These are phyloP conservation scores for Sutorius eximius DNA, from an alignment of 1,284 basidiomycete species.

Conservation along the genomic window DNA sequence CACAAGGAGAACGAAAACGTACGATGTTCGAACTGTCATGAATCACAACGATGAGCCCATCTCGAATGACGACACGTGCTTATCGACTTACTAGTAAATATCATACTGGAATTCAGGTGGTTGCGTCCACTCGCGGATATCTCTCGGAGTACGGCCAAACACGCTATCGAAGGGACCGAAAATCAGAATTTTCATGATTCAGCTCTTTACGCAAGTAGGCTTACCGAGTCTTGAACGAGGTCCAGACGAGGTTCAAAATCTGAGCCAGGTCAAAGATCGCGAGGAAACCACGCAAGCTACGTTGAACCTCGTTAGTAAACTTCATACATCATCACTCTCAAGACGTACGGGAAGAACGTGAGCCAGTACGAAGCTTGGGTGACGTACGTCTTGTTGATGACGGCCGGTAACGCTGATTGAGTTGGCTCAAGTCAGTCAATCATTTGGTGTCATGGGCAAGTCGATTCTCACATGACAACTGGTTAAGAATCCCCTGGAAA, in stretches of 20 bases:
- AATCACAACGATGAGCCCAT: slow-evolving; percentile 7
- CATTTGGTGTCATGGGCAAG: neutral
- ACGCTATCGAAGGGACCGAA: slow-evolving; percentile 45
- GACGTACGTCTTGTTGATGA: slow-evolving; percentile 79
- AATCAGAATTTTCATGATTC: neutral
- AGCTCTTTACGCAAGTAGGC: slow-evolving; percentile 14
- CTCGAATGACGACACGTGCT: neutral
- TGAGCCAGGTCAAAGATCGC: slow-evolving; percentile 95
- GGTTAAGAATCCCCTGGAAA: slow-evolving; percentile 63
- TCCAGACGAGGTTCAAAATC: slow-evolving; percentile 85
- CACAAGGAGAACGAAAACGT: slow-evolving; percentile 21
- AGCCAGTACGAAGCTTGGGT: slow-evolving; percentile 90
- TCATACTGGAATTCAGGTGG: slow-evolving; percentile 92
- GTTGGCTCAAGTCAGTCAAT: slow-evolving; percentile 2
- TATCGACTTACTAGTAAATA: slow-evolving; percentile 74
- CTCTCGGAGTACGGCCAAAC: slow-evolving; percentile 94
- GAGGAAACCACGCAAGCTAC: slow-evolving; percentile 87
- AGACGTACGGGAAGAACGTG: slow-evolving; percentile 84
- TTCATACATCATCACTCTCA: neutral
- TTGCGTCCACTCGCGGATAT: slow-evolving; percentile 95
- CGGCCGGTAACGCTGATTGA: slow-evolving; percentile 61
- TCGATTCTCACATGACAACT: slow-evolving; percentile 55
- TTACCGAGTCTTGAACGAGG: slow-evolving; percentile 79
- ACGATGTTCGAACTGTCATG: slow-evolving; percentile 62
- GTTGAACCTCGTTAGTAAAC: slow-evolving; percentile 11